Evolutionary conservation across 176 grass and related monocot species (phyloP).

Genomic region (Eragrostis nindensis): DNA sequence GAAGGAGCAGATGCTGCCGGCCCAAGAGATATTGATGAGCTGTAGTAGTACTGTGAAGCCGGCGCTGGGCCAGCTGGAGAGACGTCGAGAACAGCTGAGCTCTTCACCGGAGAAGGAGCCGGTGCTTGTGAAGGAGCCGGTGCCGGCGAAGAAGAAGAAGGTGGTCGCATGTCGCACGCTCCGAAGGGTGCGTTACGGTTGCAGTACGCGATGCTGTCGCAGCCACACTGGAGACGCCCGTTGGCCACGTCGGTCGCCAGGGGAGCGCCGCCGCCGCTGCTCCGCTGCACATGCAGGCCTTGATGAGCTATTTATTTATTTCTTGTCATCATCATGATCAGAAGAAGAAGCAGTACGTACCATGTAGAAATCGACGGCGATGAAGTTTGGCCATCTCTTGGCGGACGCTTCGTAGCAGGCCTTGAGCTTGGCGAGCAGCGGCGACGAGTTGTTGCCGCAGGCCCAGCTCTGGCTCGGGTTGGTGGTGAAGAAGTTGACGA

Average conservation of each 20-base stretch:
- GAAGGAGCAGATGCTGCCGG: no score
- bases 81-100: no score
- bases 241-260: constrained; percentile 76
- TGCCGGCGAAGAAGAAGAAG: neutral
- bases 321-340: no score
- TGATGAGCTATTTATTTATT: no score
- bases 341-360: neutral
- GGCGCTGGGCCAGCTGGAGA: no score
- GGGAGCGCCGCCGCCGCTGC: constrained; percentile 78
- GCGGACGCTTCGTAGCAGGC: constrained; percentile 48
- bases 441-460: constrained; percentile 65
- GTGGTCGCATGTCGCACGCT: constrained; percentile 35
- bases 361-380: constrained; percentile 78
- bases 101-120: neutral
- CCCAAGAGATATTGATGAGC: no score
- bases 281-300: no score
- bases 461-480: constrained; percentile 55
- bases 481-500: constrained; percentile 82
- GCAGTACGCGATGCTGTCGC: constrained; percentile 71
- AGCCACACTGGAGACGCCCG: constrained; percentile 77
- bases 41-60: no score
- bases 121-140: neutral
- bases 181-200: constrained; percentile 57
- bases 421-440: constrained; percentile 51
- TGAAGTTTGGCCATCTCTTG: constrained; percentile 63